Conservation (phyloP, 192 early-diverging fungal species). For the Ambispora gerdemannii region DNA sequence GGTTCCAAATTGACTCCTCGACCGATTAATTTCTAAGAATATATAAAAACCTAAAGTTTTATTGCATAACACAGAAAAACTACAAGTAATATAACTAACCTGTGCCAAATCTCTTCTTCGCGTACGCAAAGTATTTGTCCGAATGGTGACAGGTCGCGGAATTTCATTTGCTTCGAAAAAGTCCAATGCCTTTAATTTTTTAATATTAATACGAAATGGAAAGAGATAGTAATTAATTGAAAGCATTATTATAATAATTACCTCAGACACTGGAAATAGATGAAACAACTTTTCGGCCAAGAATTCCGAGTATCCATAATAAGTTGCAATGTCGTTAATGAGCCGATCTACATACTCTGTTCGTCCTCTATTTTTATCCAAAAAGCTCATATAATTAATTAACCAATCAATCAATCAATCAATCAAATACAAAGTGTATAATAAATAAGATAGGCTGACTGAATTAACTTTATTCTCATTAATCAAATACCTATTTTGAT, state of each 20-base stretch:
- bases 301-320: constrained; percentile 95
- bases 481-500: constrained; percentile 66
- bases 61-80: too few relatives aligned
- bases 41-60: too few relatives aligned
- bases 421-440: neutral
- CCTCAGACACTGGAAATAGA: constrained; percentile 83
- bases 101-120: constrained; percentile 93
- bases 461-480: neutral
- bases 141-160: constrained; percentile 90
- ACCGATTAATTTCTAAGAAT: constrained; percentile 71
- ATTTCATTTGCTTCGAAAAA: constrained; percentile 99
- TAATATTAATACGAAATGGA: too few relatives aligned
- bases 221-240: neutral
- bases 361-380: constrained; percentile 56
- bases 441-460: neutral
- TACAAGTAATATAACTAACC: constrained; percentile 1
- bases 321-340: constrained; percentile 83
- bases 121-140: constrained; percentile 94
- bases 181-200: constrained; percentile 63
- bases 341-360: constrained; percentile 85
- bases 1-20: constrained; percentile 98
- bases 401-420: neutral
- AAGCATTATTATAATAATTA: constrained; percentile 8
- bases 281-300: constrained; percentile 89
- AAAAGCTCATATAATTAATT: neutral